Percentiles rank a stretch among this genome's conserved stretches.
Evolutionary conservation across 495 filamentous ascomycete species (phyloP).

Genomic region (Cercophora samala): DNA sequence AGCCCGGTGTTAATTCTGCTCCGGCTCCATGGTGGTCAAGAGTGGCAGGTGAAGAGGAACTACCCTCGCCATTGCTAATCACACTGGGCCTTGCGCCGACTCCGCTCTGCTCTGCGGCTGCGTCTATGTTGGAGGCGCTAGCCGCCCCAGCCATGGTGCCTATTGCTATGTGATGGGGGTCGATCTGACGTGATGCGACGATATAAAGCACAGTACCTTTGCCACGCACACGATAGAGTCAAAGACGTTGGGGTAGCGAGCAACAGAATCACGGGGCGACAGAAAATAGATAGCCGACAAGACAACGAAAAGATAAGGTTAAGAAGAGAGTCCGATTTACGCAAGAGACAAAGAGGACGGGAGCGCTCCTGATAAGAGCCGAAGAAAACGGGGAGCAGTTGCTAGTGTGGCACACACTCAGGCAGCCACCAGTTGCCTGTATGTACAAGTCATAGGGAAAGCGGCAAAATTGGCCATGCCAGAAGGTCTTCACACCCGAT

Average conservation of each 20-base stretch:
- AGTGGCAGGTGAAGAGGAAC: background rate
- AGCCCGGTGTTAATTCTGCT: background rate
- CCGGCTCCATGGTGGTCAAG: background rate
- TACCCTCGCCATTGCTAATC: slow-evolving; percentile 5
- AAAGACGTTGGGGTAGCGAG: background rate
- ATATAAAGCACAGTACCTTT: background rate
- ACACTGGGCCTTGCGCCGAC: background rate
- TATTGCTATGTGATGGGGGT: background rate
- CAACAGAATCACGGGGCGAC: background rate
- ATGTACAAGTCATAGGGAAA: slow-evolving; percentile 16
- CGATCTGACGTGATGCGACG: slow-evolving; percentile 4
- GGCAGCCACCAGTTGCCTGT: slow-evolving; percentile 13
- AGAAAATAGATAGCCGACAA: background rate
- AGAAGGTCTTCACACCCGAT: background rate
- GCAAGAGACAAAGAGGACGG: background rate
- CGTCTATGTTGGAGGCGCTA: slow-evolving; percentile 8
- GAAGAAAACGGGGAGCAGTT: background rate
- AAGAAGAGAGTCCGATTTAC: background rate
- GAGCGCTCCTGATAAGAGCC: background rate
- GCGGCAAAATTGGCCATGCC: background rate
- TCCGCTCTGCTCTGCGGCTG: slow-evolving; percentile 3
- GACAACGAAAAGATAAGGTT: background rate
- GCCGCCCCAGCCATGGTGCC: slow-evolving; percentile 6
- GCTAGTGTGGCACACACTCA: slow-evolving; percentile 10
- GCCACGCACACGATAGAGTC: background rate